Base-by-base conservation (phyloP, 1,139 yeast genomes). In the Meyerozyma smithsonii region DNA sequence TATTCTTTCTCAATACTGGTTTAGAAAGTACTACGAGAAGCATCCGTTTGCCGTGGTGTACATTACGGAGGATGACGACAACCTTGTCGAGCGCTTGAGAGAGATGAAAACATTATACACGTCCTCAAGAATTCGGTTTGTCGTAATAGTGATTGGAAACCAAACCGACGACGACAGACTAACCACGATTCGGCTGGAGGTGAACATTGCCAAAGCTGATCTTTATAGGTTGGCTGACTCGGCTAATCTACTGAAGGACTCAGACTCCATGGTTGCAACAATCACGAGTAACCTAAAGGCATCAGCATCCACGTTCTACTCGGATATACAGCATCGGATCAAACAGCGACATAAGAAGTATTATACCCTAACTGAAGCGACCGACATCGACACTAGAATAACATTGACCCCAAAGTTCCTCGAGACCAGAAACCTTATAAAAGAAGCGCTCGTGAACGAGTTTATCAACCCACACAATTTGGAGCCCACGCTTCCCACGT, bases 391-490 rank as follows among this genome's bases (percentile, higher is more conserved):
- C 28, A 66, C 74, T 0, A 49, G 51, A 4, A 50, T 70, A 4
- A 61, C 56, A 36, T 45, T 71, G 19, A 55, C 69, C 0, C 76
- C 76, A 1, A 56, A 56, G 41, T 65, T 66, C 36, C 54, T 70
- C 14, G 76, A 68, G 41, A 61, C 71, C 0, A 51, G 76, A 35
- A 70, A 68, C 45, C 44, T 62, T 36, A 57, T 69, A 26, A 71
- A 71, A 43, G 70, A 59, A 39, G 69, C 63, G 1, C 50, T 69
- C 15, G 58, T 70, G 8, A 45, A 50, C 28, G 71, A 69, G 45
- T 61, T 63, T 35, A 48, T 54, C n/a, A 49, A 55, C 40, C 66
- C 72, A 1, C 63, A 62, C 38, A 62, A 66, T 42, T 45, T 69
- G 30, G 73, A 67, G 36, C 42, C 57, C 1, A 47, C 66, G 23